Evolutionary conservation across 805 yeast genomes (phyloP), one percentile per base, ranked within the genome.

Genomic region (Kazachstania kunashirensis): DNA sequence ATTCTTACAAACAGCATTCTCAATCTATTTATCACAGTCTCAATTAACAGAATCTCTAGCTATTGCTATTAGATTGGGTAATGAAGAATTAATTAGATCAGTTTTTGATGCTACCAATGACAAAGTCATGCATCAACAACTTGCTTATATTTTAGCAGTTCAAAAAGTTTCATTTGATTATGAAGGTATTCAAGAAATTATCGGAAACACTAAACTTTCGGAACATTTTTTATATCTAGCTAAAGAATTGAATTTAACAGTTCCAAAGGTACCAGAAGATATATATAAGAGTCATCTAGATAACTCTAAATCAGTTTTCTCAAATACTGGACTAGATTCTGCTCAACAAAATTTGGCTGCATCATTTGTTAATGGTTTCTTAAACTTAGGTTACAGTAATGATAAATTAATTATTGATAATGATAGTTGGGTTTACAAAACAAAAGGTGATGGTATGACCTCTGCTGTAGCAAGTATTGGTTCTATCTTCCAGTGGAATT

Each of bases 271-370:
- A 20, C 98, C 98, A 10, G 96, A 86, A 61, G 98, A 92, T 60
- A 75, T 92, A 40, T 86, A 86, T 63, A 86, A 88, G 61, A 77
- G 86, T 20, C 95, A 89, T 57, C 69, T 89, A 47, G 97, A 92
- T 55, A 78, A 74, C 46, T 61, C 75, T 3, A 69, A 77, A 42
- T 70, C 72, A 37, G 78, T 79, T 5, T 58, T 57, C 30, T 53
- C 79, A 6, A 52, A 57, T 3, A 51, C 62, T 9, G 67, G 73
- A 36, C 64, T 85, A 29, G 96, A 89, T 58, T 83, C 95, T 25
- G 95, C 96, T 10, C 88, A 86, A 59, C 97, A 89, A 61, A 92
- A 86, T 55, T 69, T 92, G 50, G 97, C 97, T 4, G 77, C 94
- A 3, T 74, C 92, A n/a, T 89, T 92, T 59, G 97, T 88, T 34